Conservation (phyloP, 495 filamentous ascomycete genomes). For the Xylaria grammica region DNA sequence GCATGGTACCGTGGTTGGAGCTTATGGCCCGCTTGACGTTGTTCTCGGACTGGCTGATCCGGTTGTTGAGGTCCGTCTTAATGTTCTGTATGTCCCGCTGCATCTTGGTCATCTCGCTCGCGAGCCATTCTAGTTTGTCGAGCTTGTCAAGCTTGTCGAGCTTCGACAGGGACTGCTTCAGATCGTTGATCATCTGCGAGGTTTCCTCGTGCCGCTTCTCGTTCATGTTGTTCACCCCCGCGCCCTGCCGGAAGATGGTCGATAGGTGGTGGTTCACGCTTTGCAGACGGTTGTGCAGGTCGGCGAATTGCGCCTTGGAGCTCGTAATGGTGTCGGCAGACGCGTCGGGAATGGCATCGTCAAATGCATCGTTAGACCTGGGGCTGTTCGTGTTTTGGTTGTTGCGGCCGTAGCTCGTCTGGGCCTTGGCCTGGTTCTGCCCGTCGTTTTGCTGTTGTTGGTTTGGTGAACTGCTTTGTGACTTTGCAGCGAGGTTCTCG, state of each 20-base stretch:
- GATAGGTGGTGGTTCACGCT: conserved; percentile 73
- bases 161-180: conserved; percentile 44
- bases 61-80: conserved; percentile 48
- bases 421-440: conserved; percentile 30
- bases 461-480: conserved; percentile 39
- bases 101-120: conserved; percentile 63
- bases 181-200: conserved; percentile 43
- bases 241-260: conserved; percentile 69
- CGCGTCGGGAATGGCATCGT: conserved; percentile 50
- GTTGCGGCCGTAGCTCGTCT: conserved; percentile 38
- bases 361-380: conserved; percentile 43
- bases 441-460: conserved; percentile 37
- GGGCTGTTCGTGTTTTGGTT: conserved; percentile 23
- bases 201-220: conserved; percentile 67
- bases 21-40: conserved; percentile 73
- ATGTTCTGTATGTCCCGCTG: conserved; percentile 68
- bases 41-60: conserved; percentile 72
- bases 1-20: conserved; percentile 71
- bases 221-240: conserved; percentile 51
- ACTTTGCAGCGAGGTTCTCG: conserved; percentile 43
- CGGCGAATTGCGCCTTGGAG: conserved; percentile 71
- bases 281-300: conserved; percentile 82
- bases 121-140: conserved; percentile 44
- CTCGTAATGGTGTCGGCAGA: conserved; percentile 54
- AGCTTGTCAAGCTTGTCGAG: conserved; percentile 49